Evolutionary conservation across 164 flowering plant species (phyloP).

Genomic region (Stephania cephalantha): DNA sequence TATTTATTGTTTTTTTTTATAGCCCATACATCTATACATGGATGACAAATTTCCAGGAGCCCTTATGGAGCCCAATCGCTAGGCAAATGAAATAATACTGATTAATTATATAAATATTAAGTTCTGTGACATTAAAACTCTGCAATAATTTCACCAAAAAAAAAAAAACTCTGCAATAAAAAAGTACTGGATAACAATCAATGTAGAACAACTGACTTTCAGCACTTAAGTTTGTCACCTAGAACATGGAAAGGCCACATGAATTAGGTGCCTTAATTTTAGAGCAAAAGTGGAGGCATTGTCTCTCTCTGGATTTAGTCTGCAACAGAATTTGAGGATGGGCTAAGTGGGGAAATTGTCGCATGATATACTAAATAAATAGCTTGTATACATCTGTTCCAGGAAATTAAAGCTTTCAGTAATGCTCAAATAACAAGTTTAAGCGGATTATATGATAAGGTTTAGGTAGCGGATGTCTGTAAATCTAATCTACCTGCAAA

Average conservation of each 20-base stretch:
- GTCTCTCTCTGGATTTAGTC: background rate
- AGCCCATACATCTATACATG: background rate
- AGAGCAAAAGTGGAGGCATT: background rate
- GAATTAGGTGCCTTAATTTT: background rate
- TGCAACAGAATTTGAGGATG: background rate
- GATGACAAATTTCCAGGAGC: background rate
- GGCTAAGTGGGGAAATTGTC: background rate
- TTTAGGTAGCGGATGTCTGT: too few species aligned
- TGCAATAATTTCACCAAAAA: too few species aligned
- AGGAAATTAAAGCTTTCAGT: background rate
- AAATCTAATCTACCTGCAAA: too few species aligned
- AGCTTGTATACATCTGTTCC: background rate
- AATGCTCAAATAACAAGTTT: background rate
- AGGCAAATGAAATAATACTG: background rate
- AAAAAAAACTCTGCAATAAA: too few species aligned
- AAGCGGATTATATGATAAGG: too few species aligned
- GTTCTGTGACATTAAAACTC: background rate
- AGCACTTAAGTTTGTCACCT: background rate
- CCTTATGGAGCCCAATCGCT: background rate
- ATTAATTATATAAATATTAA: too few species aligned
- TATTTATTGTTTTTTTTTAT: too few species aligned
- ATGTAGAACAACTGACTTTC: background rate
- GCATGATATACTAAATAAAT: background rate
- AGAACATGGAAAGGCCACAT: background rate
- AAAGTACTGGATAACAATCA: background rate